phyloP scores from a whole-genome alignment of 2,329 filamentous ascomycete genomes.

The Aspergillus flavus region DNA sequence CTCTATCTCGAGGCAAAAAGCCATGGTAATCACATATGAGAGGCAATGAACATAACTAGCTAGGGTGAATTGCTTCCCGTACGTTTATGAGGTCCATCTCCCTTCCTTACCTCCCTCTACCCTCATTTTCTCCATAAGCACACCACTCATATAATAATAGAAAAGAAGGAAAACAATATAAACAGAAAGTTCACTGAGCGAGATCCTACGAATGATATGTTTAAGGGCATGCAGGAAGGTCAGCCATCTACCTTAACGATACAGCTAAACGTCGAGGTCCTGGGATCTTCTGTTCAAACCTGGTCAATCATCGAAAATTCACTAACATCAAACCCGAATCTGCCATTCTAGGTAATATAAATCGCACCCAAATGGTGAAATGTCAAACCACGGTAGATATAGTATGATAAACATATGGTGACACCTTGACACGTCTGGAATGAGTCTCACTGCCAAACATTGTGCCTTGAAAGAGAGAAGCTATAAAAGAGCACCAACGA shows the following conservation, averaged over 20 bases:
- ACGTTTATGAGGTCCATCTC: not conserved
- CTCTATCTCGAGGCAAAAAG: not conserved
- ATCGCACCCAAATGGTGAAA: not conserved
- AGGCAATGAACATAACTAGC: not conserved
- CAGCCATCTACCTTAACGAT: not conserved
- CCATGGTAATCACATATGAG: not conserved
- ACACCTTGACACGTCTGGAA: not conserved
- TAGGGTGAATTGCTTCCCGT: not conserved
- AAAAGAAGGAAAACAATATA: not conserved
- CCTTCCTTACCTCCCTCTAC: not conserved
- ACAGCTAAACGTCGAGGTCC: not conserved
- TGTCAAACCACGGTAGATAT: not conserved
- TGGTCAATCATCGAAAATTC: not conserved
- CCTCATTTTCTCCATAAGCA: not conserved
- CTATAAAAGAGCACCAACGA: not conserved
- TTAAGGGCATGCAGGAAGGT: not conserved
- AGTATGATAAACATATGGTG: not conserved
- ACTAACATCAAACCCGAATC: not conserved
- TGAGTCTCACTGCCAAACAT: not conserved
- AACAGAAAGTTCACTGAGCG: not conserved
- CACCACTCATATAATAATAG: not conserved
- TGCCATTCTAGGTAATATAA: not conserved
- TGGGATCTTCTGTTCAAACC: not conserved
- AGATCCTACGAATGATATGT: not conserved
- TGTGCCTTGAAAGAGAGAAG: not conserved